Conservation (phyloP, 176 grass and related monocot species). For the Oryza australiensis region DNA sequence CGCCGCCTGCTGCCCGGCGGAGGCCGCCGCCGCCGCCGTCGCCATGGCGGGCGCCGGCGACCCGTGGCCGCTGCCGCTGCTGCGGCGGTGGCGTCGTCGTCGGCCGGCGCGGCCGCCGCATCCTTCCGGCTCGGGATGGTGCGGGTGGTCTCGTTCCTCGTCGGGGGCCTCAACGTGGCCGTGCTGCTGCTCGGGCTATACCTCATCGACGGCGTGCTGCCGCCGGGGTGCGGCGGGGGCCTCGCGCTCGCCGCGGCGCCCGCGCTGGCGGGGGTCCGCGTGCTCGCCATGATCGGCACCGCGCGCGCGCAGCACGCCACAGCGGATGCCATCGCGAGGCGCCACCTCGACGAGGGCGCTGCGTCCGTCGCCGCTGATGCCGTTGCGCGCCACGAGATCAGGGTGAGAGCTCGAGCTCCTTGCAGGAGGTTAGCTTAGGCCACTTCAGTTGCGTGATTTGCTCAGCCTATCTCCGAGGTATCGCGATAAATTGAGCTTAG, state of each 20-base stretch:
- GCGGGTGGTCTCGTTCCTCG: constrained; percentile 67
- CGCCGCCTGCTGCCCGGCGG: constrained; percentile 40
- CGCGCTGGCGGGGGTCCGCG: constrained; percentile 61
- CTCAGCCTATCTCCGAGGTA: neutral
- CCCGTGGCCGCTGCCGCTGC: constrained; percentile 5
- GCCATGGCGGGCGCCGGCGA: constrained; percentile 42
- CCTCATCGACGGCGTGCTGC: constrained; percentile 52
- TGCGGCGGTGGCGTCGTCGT: neutral
- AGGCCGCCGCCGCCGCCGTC: neutral
- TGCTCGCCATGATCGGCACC: constrained; percentile 72
- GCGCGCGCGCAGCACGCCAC: constrained; percentile 86
- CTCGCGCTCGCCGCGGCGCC: constrained; percentile 49
- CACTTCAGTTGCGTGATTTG: constrained; percentile 2
- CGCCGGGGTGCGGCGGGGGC: constrained; percentile 40
- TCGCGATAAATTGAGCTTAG: constrained; percentile 10
- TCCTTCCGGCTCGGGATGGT: constrained; percentile 78
- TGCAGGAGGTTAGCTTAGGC: constrained; percentile 1
- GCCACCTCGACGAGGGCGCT: constrained; percentile 48
- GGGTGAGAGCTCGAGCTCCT: constrained; percentile 45
- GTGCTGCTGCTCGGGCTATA: constrained; percentile 67
- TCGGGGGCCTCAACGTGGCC: constrained; percentile 61
- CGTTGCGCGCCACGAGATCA: constrained; percentile 82
- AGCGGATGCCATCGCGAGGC: constrained; percentile 72
- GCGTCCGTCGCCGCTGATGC: constrained; percentile 64
- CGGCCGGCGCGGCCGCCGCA: neutral